Base-by-base conservation (phyloP, 2,329 filamentous ascomycete species). In the Hymenoscyphus linearis region DNA sequence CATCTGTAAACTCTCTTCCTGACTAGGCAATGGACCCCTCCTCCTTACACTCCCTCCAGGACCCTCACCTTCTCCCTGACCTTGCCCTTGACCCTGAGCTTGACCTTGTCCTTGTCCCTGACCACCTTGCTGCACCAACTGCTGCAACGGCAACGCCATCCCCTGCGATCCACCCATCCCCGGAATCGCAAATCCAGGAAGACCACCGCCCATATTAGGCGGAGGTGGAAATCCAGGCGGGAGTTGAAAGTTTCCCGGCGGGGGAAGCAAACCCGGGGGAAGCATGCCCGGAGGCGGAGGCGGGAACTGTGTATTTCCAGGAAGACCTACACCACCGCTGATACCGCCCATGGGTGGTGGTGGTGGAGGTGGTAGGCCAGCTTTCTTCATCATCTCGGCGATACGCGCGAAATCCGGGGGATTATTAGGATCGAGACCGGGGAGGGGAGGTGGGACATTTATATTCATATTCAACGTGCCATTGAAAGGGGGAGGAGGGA, bases 1-100 rank as follows among this genome's bases (percentile, higher is more conserved):
- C 74, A 88, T 85, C 67, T 87, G 84, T 68, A 96, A 76, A 68
- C 89, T 93, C 72, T 95, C 91, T 71, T 90, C 85, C 75, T 96
- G 91, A 72, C 90, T 93, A 0, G 91, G 91, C 52, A 96, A 76
- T 9, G 90, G 91, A 5, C 83, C 90, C 63, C 87, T 77, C 67
- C 78, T 80, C 62, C 88, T 81, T 18, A 85, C 73, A 53, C 73
- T 73, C 25, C 74, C 76, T 4, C 76, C 72, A 36, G 69, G 74
- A 25, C 69, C 16, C 2, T 9, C n/a, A n/a, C 18, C 22, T 40
- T n/a, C 27, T 31, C 27, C 4, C 9, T 31, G n/a, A 18, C 16
- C 37, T 18, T 44, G 37, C 18, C 22, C 37, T 10, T 34, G n/a
- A 26, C 13, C 18, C 31, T 22, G 18, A 72, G 13, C 73, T 61